Evolutionary conservation across 1,284 basidiomycete species (phyloP), one percentile per base, ranked within the genome.

Genomic region (Athelia psychrophila): DNA sequence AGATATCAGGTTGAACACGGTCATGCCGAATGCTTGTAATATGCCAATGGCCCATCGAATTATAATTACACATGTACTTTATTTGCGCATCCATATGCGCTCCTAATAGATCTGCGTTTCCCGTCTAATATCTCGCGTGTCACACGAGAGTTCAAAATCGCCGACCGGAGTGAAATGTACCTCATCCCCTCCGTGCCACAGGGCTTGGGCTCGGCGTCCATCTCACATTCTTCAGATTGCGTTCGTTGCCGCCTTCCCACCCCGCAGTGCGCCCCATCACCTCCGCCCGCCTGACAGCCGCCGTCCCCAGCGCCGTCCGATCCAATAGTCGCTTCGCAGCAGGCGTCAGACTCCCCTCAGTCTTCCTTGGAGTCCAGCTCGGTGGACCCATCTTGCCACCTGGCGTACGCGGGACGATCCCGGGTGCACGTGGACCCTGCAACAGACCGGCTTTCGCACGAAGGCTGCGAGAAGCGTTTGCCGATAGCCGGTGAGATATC

Each of bases 181-280:
- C 16, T 48, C 23, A 20, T 35, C 13, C 20, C 19, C 47, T 9
- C 35, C 20, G 9, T 5, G 32, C 23, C 22, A 45, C 40, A 48
- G 27, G 38, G 20, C 38, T 42, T 2, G 90, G 90, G 48, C 88
- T 92, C 3, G 91, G 91, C 44, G 91, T 93, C 91, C 91, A 93
- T 61, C 86, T 72, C 44, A 88, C 77, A 40, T 73, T 75, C 55
- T 79, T 81, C 46, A 88, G 62, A 60, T 88, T 85, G 57, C 75
- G 79, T 55, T 83, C 80, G 60, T 76, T 78, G 36, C 65, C 64
- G 9, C 38, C 38, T 42, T 42, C 38, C 88, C 88, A 90, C 1
- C 79, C 75, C 2, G 82, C 74, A 15, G 71, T 69, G 56, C 71
- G 75, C 40, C 81, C 84, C 84, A 87, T 88, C 3, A 77, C 85